phyloP scores from a whole-genome alignment of 1,139 yeast genomes.

The Geotrichum phurueaensis region DNA sequence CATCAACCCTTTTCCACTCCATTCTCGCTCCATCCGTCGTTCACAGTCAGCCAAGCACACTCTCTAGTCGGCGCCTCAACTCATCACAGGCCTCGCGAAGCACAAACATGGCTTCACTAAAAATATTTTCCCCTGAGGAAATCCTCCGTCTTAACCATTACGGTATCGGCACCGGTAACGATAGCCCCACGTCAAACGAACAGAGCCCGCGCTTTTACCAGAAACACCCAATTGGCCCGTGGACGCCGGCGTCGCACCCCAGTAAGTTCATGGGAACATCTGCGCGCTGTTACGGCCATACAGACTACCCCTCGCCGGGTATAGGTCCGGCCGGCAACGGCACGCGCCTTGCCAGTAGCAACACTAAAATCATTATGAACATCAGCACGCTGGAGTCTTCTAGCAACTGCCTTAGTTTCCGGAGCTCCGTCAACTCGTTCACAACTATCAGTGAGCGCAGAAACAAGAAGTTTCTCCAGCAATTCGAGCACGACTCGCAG shows the following conservation, averaged over 20 bases:
- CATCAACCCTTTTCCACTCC: slow-evolving; percentile 1
- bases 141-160: slow-evolving; percentile 1
- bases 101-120: background rate
- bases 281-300: background rate
- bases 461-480: background rate
- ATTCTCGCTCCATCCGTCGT: background rate
- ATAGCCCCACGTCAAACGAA: background rate
- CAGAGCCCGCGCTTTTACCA: background rate
- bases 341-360: slow-evolving; percentile 3
- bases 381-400: background rate
- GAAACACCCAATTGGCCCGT: background rate
- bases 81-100: background rate
- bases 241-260: background rate
- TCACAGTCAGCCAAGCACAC: background rate
- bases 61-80: background rate
- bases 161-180: slow-evolving; percentile 1
- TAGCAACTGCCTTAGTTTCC: background rate
- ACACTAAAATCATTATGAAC: slow-evolving; percentile 8
- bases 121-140: slow-evolving; percentile 5
- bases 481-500: background rate
- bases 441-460: background rate
- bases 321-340: background rate
- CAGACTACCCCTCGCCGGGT: background rate
- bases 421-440: background rate
- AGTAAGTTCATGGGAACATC: background rate